phyloP scores from a whole-genome alignment of 1,284 basidiomycete genomes.

The Fistulinella staudtii region DNA sequence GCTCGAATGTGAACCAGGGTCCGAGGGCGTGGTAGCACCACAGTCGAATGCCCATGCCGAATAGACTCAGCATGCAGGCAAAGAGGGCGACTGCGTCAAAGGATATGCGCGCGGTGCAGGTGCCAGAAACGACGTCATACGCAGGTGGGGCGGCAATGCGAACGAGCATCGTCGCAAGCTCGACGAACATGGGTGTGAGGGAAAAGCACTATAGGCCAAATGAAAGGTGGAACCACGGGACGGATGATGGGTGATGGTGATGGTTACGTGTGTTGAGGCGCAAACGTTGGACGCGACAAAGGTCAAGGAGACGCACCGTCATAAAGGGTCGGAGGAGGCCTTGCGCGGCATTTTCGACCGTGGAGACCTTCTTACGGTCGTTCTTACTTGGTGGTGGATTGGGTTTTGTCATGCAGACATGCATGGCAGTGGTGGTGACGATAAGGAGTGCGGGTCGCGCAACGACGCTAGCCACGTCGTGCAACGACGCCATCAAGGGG shows the following conservation, averaged over 20 bases:
- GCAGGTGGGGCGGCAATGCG: not conserved
- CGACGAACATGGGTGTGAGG: slow-evolving; percentile 1
- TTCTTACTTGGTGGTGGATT: slow-evolving; percentile 9
- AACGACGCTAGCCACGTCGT: not conserved
- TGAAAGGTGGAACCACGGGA: too few relatives aligned
- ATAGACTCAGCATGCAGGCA: slow-evolving; percentile 5
- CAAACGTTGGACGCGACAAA: not conserved
- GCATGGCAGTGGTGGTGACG: not conserved
- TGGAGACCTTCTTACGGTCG: not conserved
- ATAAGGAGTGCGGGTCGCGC: not conserved
- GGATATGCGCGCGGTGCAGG: slow-evolving; percentile 6
- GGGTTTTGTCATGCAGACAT: slow-evolving; percentile 1
- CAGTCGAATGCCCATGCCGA: slow-evolving; percentile 9
- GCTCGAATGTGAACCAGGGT: not conserved
- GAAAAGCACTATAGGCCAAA: not conserved
- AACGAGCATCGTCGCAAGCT: not conserved
- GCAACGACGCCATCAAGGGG: not conserved
- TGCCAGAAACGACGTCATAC: not conserved
- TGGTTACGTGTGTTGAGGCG: not conserved
- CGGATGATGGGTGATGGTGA: too few relatives aligned
- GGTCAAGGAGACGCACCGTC: not conserved
- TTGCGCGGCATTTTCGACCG: not conserved
- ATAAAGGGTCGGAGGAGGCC: slow-evolving; percentile 1
- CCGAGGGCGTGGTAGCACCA: slow-evolving; percentile 5
- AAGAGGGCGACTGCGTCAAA: not conserved